Evolutionary conservation across 805 yeast species (phyloP).

Genomic region (Maudiozyma serrabonitensis): DNA sequence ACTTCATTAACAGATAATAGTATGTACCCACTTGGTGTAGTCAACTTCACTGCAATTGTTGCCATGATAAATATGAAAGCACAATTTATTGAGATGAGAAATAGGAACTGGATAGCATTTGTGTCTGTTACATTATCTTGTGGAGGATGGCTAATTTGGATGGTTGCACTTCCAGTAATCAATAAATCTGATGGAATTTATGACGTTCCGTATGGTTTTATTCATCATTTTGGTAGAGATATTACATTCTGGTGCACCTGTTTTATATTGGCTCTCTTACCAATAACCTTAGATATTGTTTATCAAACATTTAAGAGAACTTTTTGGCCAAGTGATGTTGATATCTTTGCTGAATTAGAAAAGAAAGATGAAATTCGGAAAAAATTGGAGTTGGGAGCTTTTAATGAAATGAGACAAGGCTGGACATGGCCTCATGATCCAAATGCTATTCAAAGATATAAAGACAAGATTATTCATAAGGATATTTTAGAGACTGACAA

Average conservation of each 20-base stretch:
- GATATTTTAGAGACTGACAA: conserved; percentile 3
- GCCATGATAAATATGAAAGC: conserved; percentile 68
- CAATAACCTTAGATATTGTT: conserved; percentile 57
- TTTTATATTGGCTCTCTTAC: conserved; percentile 45
- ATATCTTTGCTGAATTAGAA: conserved; percentile 69
- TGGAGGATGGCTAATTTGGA: conserved; percentile 83
- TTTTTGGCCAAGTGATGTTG: conserved; percentile 64
- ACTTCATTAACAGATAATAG: conserved; percentile 62
- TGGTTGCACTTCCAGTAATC: conserved; percentile 62
- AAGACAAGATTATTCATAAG: conserved; percentile 11
- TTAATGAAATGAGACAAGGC: conserved; percentile 63
- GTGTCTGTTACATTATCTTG: conserved; percentile 61
- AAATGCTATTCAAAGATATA: conserved; percentile 24
- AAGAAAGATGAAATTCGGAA: conserved; percentile 55
- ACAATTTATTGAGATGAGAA: conserved; percentile 71
- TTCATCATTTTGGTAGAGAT: conserved; percentile 67
- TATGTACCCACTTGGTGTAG: conserved; percentile 71
- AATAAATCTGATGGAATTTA: conserved; percentile 48
- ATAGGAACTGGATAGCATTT: conserved; percentile 57
- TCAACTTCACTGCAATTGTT: conserved; percentile 63
- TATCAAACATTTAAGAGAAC: conserved; percentile 47
- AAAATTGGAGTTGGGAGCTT: conserved; percentile 64
- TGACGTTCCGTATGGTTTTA: conserved; percentile 62
- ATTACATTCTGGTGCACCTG: conserved; percentile 80
- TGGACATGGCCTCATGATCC: conserved; percentile 59